Conservation (phyloP, 768 basidiomycete genomes). For the Mycena galericulata region DNA sequence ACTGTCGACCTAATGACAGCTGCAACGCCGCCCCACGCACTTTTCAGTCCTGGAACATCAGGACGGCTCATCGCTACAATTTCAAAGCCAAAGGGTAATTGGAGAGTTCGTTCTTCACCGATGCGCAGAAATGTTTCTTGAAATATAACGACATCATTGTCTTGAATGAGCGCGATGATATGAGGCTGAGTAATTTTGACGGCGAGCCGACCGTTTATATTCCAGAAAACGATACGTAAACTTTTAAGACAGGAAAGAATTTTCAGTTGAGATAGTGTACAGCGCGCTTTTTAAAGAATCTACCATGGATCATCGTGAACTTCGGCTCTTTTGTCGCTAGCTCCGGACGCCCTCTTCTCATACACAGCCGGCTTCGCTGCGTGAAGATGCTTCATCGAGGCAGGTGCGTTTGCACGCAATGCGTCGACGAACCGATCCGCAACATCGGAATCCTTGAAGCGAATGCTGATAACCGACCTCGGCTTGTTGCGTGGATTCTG, state of each 20-base stretch:
- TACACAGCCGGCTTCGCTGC: not conserved
- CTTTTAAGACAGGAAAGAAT: not conserved
- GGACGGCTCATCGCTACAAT: slow-evolving; percentile 22
- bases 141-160: slow-evolving; percentile 16
- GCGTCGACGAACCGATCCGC: slow-evolving; percentile 2
- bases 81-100: slow-evolving; percentile 3
- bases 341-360: not conserved
- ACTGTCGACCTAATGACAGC: not conserved
- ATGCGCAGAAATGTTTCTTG: slow-evolving; percentile 24
- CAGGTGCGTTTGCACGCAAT: not conserved
- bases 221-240: slow-evolving; percentile 12
- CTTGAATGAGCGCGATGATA: not conserved
- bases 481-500: not conserved
- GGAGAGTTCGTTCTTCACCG: slow-evolving; percentile 19
- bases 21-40: slow-evolving; percentile 13
- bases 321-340: too few relatives aligned
- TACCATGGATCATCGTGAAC: too few relatives aligned
- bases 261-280: too few relatives aligned
- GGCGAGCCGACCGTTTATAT: slow-evolving; percentile 21
- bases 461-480: slow-evolving; percentile 5
- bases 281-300: too few relatives aligned
- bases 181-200: slow-evolving; percentile 8
- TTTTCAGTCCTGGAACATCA: slow-evolving; percentile 5
- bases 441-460: not conserved
- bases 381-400: not conserved